phyloP scores from a whole-genome alignment of 1,284 basidiomycete species.

The Ceratobasidium sp. region DNA sequence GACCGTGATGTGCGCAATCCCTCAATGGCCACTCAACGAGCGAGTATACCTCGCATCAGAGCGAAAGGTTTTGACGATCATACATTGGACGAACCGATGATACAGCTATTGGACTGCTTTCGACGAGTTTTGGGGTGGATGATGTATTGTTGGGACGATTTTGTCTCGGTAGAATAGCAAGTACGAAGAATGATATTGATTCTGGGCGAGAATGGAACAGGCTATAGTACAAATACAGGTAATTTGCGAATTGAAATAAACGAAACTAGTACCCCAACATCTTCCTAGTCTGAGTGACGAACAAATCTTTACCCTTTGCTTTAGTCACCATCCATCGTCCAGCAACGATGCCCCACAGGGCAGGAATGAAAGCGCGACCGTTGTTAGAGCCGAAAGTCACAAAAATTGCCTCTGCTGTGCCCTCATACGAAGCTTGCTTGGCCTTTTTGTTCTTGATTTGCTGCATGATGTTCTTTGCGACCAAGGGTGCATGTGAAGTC shows the following conservation, averaged over 20 bases:
- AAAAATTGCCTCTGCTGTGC: slow-evolving; percentile 35
- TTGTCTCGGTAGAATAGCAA: neutral
- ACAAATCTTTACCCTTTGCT: slow-evolving; percentile 46
- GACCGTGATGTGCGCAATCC: neutral
- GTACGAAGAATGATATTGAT: neutral
- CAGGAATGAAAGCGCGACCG: slow-evolving; percentile 27
- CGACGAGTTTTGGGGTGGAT: neutral
- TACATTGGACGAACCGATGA: slow-evolving; percentile 7
- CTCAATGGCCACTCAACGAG: neutral
- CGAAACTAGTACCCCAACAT: slow-evolving; percentile 30
- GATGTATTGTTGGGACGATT: slow-evolving; percentile 23
- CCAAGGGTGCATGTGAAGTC: slow-evolving; percentile 43
- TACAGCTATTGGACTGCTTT: neutral
- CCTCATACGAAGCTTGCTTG: slow-evolving; percentile 24
- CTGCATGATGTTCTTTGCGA: slow-evolving; percentile 46
- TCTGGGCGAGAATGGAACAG: neutral
- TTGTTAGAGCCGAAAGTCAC: slow-evolving; percentile 43
- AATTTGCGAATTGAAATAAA: neutral
- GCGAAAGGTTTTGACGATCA: slow-evolving; percentile 16
- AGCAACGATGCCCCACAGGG: slow-evolving; percentile 46
- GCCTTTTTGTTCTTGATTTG: slow-evolving; percentile 37
- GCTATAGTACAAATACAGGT: neutral
- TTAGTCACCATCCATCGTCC: slow-evolving; percentile 47
- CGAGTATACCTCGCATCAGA: neutral
- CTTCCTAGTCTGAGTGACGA: slow-evolving; percentile 39